A percentile compares a stretch with the other conserved stretches of the same genome.
Conservation (phyloP, 1,284 basidiomycete genomes). For the Pyrrhoderma noxium region DNA sequence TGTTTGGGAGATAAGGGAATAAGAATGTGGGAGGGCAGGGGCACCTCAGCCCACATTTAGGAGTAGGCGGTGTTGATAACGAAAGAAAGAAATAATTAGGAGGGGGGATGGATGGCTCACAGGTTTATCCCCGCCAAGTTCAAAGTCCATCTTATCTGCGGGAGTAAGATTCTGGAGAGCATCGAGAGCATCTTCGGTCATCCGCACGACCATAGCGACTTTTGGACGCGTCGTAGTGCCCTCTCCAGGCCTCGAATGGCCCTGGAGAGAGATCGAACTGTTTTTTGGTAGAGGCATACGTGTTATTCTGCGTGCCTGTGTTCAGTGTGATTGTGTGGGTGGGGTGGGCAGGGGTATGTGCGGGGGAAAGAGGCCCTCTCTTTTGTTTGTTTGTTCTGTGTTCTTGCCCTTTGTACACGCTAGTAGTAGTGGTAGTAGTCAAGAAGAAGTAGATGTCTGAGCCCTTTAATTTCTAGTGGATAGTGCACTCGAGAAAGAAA, state of each 20-base stretch:
- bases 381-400: too few relatives aligned
- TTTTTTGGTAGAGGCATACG: conserved; percentile 57
- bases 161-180: conserved; percentile 47
- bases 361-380: too few relatives aligned
- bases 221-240: conserved; percentile 52
- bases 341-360: not conserved
- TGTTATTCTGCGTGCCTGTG: not conserved
- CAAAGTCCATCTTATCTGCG: conserved; percentile 44
- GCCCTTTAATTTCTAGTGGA: too few relatives aligned
- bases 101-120: conserved; percentile 32
- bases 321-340: conserved; percentile 1
- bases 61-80: too few relatives aligned
- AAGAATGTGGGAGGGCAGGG: too few relatives aligned
- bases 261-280: conserved; percentile 47
- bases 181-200: conserved; percentile 61
- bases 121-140: conserved; percentile 45
- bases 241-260: conserved; percentile 45
- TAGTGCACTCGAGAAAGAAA: too few relatives aligned
- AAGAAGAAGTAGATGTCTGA: too few relatives aligned
- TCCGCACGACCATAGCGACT: conserved; percentile 62
- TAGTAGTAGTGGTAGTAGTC: too few relatives aligned
- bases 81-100: not conserved
- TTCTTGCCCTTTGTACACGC: too few relatives aligned
- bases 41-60: too few relatives aligned
- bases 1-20: too few relatives aligned